phyloP scores from a whole-genome alignment of 2,329 filamentous ascomycete genomes.

The Arthrobotrys sinensis region DNA sequence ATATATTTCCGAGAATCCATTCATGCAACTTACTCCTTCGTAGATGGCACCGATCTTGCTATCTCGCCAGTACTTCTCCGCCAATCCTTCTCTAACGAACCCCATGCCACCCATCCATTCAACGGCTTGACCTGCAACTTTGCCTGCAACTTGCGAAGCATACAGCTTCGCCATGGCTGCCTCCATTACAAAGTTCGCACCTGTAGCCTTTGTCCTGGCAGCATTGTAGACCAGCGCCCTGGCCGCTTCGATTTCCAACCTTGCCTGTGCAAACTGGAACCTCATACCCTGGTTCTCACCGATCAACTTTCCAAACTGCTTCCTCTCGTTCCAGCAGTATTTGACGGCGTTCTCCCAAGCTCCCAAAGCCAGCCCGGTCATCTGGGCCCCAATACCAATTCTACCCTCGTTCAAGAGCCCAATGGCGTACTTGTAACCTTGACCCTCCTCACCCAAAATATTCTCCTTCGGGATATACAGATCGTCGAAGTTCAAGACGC shows the following conservation, averaged over 20 bases:
- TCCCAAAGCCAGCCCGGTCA: slow-evolving; percentile 95
- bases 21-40: slow-evolving; percentile 77
- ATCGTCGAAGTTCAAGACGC: slow-evolving; percentile 97
- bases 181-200: slow-evolving; percentile 88
- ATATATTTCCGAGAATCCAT: slow-evolving; percentile 55
- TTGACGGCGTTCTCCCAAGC: slow-evolving; percentile 94
- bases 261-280: slow-evolving; percentile 96
- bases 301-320: slow-evolving; percentile 93
- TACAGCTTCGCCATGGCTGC: slow-evolving; percentile 99
- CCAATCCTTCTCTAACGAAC: slow-evolving; percentile 94
- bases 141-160: slow-evolving; percentile 90
- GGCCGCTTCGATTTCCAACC: slow-evolving; percentile 92
- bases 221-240: slow-evolving; percentile 96
- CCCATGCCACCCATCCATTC: slow-evolving; percentile 99
- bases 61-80: slow-evolving; percentile 97
- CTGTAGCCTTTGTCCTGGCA: slow-evolving; percentile 96
- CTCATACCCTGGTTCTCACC: slow-evolving; percentile 99
- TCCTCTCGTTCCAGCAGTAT: slow-evolving; percentile 98
- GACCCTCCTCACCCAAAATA: slow-evolving; percentile 86
- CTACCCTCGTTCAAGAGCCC: slow-evolving; percentile 93
- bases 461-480: slow-evolving; percentile 90
- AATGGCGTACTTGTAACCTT: slow-evolving; percentile 99
- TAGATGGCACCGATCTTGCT: slow-evolving; percentile 99
- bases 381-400: slow-evolving; percentile 97
- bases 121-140: slow-evolving; percentile 86